phyloP scores from a whole-genome alignment of 1,284 basidiomycete genomes.

The Clitocybe nebularis region DNA sequence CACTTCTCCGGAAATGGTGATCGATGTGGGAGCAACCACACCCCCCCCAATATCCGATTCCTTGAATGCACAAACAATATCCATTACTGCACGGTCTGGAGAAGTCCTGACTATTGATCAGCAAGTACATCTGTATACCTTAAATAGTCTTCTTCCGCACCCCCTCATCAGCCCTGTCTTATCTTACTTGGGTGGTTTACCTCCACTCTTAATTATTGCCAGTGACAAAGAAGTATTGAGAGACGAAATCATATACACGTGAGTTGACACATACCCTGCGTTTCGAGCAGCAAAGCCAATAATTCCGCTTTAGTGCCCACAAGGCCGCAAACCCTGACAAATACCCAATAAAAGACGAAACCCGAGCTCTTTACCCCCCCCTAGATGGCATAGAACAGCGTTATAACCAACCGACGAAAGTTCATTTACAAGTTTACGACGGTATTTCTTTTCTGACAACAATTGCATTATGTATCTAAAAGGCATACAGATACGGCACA shows the following conservation, averaged over 20 bases:
- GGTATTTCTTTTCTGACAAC: constrained; percentile 35
- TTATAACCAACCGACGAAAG: constrained; percentile 72
- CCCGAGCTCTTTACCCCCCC: constrained; percentile 60
- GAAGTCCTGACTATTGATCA: constrained; percentile 52
- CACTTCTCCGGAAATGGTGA: constrained; percentile 21
- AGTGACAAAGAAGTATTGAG: constrained; percentile 90
- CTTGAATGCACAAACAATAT: constrained; percentile 39
- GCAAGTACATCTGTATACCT: constrained; percentile 89
- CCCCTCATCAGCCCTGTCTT: constrained; percentile 84
- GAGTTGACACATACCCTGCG: constrained; percentile 26
- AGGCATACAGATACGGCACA: constrained; percentile 57
- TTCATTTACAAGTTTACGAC: constrained; percentile 89
- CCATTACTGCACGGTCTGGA: constrained; percentile 40
- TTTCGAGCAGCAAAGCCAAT: neutral
- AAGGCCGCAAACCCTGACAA: constrained; percentile 83
- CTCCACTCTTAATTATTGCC: constrained; percentile 82
- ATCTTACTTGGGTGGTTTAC: constrained; percentile 88
- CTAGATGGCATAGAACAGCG: constrained; percentile 62
- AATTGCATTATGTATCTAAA: constrained; percentile 3
- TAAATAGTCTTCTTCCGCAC: constrained; percentile 80
- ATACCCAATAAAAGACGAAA: constrained; percentile 65
- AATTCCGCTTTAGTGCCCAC: constrained; percentile 64
- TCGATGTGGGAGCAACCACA: constrained; percentile 45
- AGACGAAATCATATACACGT: constrained; percentile 91
- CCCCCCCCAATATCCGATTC: constrained; percentile 35